Evolutionary conservation across 2,329 filamentous ascomycete genomes (phyloP), one percentile per base, ranked within the genome.

Genomic region (Sordariomycetes sp.): DNA sequence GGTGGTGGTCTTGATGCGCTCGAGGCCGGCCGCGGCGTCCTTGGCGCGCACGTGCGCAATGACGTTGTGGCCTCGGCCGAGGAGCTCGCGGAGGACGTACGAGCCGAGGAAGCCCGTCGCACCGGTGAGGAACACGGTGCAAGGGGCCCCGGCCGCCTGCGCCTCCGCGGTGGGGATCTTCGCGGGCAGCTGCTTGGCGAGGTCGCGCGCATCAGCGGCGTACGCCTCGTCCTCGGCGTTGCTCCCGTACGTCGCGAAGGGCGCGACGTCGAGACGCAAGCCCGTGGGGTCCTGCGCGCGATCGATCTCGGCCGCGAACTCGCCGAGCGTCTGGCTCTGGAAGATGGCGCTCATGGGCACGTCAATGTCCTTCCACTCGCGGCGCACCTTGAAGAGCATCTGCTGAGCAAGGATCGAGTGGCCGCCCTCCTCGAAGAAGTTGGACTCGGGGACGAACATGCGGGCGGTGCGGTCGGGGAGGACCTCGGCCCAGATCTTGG

Each of bases 81-180:
- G 76, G 1, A 96, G 70, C 57, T 95, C 89, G 57, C 80, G 80
- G 35, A 95, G 74, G 12, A 96, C 75, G 65, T 90, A 95, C 0
- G 88, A 80, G 32, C 91, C 91, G 22, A 96, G 71, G 75, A 96
- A 96, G 7, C 90, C 90, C 25, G 90, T 96, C 3, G 89, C 90
- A 51, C 92, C 90, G 2, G 91, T 96, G 5, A 96, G 72, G 69
- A 96, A 87, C 12, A 94, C 77, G 0, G 85, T 90, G 60, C 69
- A 59, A 58, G 69, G 60, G 61, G 69, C 63, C 13, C 48, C 48
- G 13, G 68, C 62, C 10, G 65, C 53, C 36, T 61, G 59, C 24
- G 65, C 55, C 10, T 65, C 64, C 1, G 65, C 66, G 2, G 62
- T 61, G 52, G 66, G 67, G 56, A 68, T 69, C 5, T 63, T 64